Conservation (phyloP, 2,329 filamentous ascomycete species). For the Aspergillaceae sp. region DNA sequence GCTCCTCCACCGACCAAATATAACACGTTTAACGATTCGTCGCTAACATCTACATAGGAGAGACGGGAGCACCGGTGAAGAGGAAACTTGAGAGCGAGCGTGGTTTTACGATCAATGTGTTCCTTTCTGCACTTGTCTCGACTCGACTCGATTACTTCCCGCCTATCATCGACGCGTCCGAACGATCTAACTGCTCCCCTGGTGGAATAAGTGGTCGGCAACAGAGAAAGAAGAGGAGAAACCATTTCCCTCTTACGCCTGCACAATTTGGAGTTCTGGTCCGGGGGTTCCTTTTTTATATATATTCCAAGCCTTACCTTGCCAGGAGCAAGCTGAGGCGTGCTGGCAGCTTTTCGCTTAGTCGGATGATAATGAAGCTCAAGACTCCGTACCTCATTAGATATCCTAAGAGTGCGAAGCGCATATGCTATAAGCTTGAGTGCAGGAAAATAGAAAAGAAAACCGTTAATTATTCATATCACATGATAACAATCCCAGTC, state of each 20-base stretch:
- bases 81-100: conserved; percentile 25
- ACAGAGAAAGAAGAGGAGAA: too few relatives aligned
- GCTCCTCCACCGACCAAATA: not conserved
- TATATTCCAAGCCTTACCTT: not conserved
- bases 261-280: not conserved
- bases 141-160: too few relatives aligned
- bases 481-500: conserved; percentile 2
- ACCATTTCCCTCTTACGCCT: not conserved
- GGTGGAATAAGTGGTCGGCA: too few relatives aligned
- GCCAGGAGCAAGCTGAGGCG: not conserved
- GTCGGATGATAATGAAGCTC: too few relatives aligned
- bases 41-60: conserved; percentile 22
- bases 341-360: too few relatives aligned
- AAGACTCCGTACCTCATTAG: too few relatives aligned
- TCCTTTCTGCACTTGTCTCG: too few relatives aligned
- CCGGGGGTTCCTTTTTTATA: not conserved
- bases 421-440: not conserved
- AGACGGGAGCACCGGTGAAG: conserved; percentile 40
- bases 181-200: too few relatives aligned
- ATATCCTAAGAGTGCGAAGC: too few relatives aligned
- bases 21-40: not conserved
- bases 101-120: too few relatives aligned
- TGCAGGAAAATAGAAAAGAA: not conserved
- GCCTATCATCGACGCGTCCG: too few relatives aligned
- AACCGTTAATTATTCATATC: not conserved